phyloP scores from a whole-genome alignment of 495 filamentous ascomycete genomes.

The Tuber umbilicatum region DNA sequence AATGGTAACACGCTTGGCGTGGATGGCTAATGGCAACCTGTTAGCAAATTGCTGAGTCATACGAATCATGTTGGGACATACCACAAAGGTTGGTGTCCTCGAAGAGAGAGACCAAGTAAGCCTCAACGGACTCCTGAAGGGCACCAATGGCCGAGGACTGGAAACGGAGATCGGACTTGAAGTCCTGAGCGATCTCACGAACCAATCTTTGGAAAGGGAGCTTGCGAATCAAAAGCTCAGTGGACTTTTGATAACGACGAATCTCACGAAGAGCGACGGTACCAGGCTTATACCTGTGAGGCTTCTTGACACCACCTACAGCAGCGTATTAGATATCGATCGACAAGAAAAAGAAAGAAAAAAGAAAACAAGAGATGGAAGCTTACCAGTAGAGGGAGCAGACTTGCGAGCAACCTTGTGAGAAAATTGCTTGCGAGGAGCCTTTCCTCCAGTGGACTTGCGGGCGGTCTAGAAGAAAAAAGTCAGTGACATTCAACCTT shows the following conservation, averaged over 20 bases:
- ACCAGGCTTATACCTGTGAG: constrained; percentile 99
- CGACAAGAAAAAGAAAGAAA: not conserved
- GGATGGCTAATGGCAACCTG: constrained; percentile 58
- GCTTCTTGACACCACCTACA: constrained; percentile 94
- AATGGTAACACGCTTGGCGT: constrained; percentile 99
- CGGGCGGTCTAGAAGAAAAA: constrained; percentile 64
- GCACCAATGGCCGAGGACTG: constrained; percentile 99
- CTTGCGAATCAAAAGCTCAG: constrained; percentile 99
- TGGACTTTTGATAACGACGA: constrained; percentile 99
- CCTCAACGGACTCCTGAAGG: constrained; percentile 99
- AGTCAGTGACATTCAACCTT: constrained; percentile 28
- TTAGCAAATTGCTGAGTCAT: constrained; percentile 17
- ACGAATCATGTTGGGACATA: constrained; percentile 15
- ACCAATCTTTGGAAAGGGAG: constrained; percentile 99
- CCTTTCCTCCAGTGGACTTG: constrained; percentile 99
- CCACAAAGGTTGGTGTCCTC: constrained; percentile 99
- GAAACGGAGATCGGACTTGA: constrained; percentile 99
- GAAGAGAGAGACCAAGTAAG: constrained; percentile 99
- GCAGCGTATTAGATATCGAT: constrained; percentile 50
- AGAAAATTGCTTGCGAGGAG: constrained; percentile 94
- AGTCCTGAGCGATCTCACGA: constrained; percentile 99
- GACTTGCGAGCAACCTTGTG: constrained; percentile 77
- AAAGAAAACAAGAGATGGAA: not conserved
- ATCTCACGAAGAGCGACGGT: constrained; percentile 99
- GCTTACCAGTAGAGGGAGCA: constrained; percentile 58